Base-by-base conservation (phyloP, 2,329 filamentous ascomycete genomes). In the Cladophialophora exuberans region DNA sequence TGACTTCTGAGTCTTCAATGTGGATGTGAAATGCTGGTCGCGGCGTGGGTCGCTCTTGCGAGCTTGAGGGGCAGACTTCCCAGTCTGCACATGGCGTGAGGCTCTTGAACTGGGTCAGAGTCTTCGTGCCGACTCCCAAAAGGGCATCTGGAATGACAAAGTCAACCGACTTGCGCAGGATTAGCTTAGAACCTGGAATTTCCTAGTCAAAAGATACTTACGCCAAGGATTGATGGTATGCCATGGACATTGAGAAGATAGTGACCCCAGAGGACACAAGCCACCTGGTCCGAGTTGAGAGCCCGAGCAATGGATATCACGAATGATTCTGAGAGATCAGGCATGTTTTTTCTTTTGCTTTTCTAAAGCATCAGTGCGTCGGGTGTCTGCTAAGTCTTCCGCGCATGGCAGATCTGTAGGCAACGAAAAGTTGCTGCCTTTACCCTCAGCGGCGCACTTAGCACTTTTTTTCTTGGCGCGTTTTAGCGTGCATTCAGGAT, bases 201-300 rank as follows among this genome's bases (percentile, higher is more conserved):
- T 33, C 9, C 20, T 25, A 3, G 44, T 31, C 31, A 6, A 23
- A 38, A 20, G 44, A 41, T 50, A 23, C 52, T 7, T 56, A 51
- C 47, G 25, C n/a, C 26, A 18, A 56, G 43, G 30, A 56, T 44
- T 10, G 52, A 52, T 20, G 25, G 46, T 33, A 52, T 31, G 6
- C 53, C 53, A 43, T 56, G 48, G 23, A 52, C 38, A 22, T 52
- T 52, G 48, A 56, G 53, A 33, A 56, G 38, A 38, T 26, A 53
- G 31, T 56, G 47, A 48, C 47, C 53, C 53, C 48, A 56, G 38
- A 56, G 53, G 6, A 56, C 47, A 52, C 53, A 56, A n/a, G 53
- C 39, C 26, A 46, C 41, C 25, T 38, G 38, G 36, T 25, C 28
- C 17, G 36, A 36, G 48, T 38, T 56, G 36, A 56, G 53, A 46